Evolutionary conservation across 805 yeast genomes (phyloP), one percentile per base, ranked within the genome.

Genomic region (Saccharomycopsis sp.): DNA sequence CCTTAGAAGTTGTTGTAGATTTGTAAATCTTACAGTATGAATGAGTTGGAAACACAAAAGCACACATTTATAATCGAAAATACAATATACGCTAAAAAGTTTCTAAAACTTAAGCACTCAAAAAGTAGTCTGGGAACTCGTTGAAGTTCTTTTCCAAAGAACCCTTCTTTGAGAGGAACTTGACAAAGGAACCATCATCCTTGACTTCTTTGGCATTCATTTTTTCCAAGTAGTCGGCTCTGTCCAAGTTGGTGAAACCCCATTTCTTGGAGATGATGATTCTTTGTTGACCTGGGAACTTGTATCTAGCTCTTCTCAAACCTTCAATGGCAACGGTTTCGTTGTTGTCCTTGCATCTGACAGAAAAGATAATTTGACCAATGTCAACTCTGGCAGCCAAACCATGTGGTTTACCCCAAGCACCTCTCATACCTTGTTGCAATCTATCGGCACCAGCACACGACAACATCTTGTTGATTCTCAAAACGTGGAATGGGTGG

Each of bases 391-490:
- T 87, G 63, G 98, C 98, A 62, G 97, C 98, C 64, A 87, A 77
- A 79, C 98, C 98, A 63, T 88, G 96, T 64, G 98, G 98, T 79
- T 92, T 92, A 87, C 98, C 98, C 97, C 97, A 92, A 68, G 98
- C 98, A 80, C 94, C 94, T 86, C 98, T 89, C 98, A 92, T 92
- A 88, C 98, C 98, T 77, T 92, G 97, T 78, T 92, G 98, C 75
- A 92, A 81, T 84, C 98, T 87, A 89, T 92, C 98, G 69, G 98
- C 98, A 85, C 98, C 98, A 77, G 98, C 98, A 80, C 98, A 92
- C 66, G 98, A 92, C 95, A 92, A 87, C 98, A 92, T 92, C 86
- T 92, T 92, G 92, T 92, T 92, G 79, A 92, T 92, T 76, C 98
- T 83, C 71, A 92, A 80, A 59, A 92, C 98, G 80, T 92, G 98